Evolutionary conservation across 208 protist species (phyloP).

Genomic region (Leishmania turanica): DNA sequence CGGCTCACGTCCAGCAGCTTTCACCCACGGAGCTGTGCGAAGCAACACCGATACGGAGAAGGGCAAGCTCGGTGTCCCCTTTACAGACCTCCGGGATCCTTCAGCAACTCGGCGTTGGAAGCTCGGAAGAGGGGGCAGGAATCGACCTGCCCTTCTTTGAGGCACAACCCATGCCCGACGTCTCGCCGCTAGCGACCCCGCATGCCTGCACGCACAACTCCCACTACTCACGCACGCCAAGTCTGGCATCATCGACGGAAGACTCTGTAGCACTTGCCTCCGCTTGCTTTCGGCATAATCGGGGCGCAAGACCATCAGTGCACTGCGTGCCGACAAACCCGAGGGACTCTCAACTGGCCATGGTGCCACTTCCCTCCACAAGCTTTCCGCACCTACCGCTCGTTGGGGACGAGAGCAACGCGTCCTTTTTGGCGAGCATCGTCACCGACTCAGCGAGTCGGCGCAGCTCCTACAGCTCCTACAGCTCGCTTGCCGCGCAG

Average conservation of each 20-base stretch:
- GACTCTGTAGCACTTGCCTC: neutral
- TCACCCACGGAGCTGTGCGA: neutral
- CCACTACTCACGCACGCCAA: neutral
- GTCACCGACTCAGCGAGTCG: neutral
- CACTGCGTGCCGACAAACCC: neutral
- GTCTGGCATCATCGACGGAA: neutral
- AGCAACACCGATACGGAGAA: neutral
- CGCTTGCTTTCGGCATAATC: neutral
- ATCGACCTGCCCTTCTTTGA: neutral
- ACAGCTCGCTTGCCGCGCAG: neutral
- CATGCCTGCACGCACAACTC: neutral
- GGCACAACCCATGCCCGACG: neutral
- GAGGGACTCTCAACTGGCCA: neutral
- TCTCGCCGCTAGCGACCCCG: neutral
- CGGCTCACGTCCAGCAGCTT: neutral
- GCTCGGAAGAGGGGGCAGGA: neutral
- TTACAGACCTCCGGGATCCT: neutral
- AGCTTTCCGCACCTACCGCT: neutral
- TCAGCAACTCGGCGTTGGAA: neutral
- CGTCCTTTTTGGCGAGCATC: neutral
- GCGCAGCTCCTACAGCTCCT: neutral
- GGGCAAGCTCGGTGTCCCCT: neutral
- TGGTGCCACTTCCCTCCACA: no score
- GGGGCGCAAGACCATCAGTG: neutral
- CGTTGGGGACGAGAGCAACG: neutral